Evolutionary conservation across 2,329 filamentous ascomycete genomes (phyloP), one percentile per base, ranked within the genome.

Genomic region (Podosphaera xanthii): DNA sequence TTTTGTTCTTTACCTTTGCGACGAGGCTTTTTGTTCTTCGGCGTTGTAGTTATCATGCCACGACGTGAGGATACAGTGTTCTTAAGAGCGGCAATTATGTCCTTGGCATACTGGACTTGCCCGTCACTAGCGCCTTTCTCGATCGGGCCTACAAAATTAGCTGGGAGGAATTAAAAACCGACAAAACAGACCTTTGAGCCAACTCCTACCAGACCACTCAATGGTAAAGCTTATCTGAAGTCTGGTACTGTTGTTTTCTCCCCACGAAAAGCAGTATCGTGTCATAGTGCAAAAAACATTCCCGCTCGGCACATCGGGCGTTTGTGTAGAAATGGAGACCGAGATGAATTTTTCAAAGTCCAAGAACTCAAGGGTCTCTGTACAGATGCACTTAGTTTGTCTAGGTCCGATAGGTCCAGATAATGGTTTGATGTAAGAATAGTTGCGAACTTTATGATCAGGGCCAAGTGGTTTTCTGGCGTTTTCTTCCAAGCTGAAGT

Each of bases 161-260:
- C 6, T 46, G 14, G 3, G 36, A 4, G 31, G 14, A 9, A 31
- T 59, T 55, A 35, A 55, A 22, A 22, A 4, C 4, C 8, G 3
- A 22, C 30, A 30, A 14, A 42, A 62, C 75, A 69, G 75, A 94
- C 90, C 87, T 74, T 92, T 96, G 53, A 98, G 74, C 92, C 92
- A 98, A 74, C 90, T 96, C 76, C 97, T 98, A 65, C 90, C 90
- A 2, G 84, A 84, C 94, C 94, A 98, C 68, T 98, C 94, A 50
- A 96, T 86, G 1, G 82, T 84, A 70, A 88, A 96, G 64, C 84
- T 96, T 73, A 91, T 84, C 62, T 92, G 81, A 36, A 98, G 73
- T 35, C 89, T 80, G 0, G 94, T 98, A 46, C 81, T 75, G 67
- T 95, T 95, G 62, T 83, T 84, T 57, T 92, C 82, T 3, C 83